These are phyloP conservation scores for Mortierella antarctica DNA, from an alignment of 192 early-diverging fungal species.

Conservation along the genomic window DNA sequence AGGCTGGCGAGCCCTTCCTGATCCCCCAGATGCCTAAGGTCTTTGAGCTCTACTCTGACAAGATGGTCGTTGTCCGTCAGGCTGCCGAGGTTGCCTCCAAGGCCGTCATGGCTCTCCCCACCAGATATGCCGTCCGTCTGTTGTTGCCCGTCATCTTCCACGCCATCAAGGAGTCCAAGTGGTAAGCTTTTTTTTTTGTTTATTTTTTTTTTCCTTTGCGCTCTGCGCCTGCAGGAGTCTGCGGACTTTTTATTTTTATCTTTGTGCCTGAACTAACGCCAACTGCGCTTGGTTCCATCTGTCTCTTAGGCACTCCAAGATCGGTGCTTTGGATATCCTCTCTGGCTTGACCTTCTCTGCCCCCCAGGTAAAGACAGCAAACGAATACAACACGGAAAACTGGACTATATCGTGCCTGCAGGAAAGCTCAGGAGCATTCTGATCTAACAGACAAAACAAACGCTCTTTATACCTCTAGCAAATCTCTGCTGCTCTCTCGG, in stretches of 20 bases:
- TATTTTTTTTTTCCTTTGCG: slow-evolving; percentile 48
- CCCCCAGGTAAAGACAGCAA: slow-evolving; percentile 45
- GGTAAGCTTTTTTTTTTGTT: slow-evolving; percentile 23
- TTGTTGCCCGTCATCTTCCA: slow-evolving; percentile 67
- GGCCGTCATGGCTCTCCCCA: slow-evolving; percentile 54
- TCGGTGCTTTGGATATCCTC: slow-evolving; percentile 57
- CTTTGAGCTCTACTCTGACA: slow-evolving; percentile 72
- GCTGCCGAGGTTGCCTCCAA: slow-evolving; percentile 59
- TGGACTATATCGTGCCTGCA: background rate
- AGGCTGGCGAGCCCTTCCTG: slow-evolving; percentile 75
- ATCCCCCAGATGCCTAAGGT: slow-evolving; percentile 70
- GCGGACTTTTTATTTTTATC: background rate
- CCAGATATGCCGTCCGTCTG: slow-evolving; percentile 57
- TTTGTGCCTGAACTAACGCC: background rate
- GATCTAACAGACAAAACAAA: background rate
- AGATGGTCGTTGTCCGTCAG: slow-evolving; percentile 57
- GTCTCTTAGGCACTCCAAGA: slow-evolving; percentile 75
- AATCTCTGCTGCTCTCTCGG: slow-evolving; percentile 61
- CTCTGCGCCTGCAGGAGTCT: background rate
- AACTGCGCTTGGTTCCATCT: background rate
- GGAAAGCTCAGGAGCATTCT: background rate
- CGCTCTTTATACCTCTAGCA: slow-evolving; percentile 19
- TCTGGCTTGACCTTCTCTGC: slow-evolving; percentile 57
- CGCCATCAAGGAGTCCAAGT: slow-evolving; percentile 56
- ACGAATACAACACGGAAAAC: background rate